phyloP scores from a whole-genome alignment of 345 rosid species.

The Rhodomyrtus tomentosa region DNA sequence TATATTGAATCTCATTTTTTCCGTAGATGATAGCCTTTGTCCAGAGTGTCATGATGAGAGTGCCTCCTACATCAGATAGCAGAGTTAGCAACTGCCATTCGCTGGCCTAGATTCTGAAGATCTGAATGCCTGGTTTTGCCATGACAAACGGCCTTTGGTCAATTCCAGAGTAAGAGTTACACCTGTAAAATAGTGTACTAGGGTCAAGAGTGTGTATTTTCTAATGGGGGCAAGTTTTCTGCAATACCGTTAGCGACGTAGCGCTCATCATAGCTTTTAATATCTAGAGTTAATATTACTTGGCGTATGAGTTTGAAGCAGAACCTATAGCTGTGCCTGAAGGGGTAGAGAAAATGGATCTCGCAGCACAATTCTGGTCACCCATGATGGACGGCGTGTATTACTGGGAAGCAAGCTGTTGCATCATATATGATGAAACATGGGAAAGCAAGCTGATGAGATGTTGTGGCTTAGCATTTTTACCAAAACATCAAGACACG shows the following conservation, averaged over 20 bases:
- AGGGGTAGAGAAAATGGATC: background rate
- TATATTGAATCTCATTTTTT: background rate
- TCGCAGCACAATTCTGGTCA: background rate
- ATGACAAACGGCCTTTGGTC: background rate
- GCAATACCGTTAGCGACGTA: background rate
- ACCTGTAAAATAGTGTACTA: background rate
- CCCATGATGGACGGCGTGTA: background rate
- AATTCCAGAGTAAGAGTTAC: background rate
- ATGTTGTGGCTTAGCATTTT: background rate
- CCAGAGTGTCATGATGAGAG: slow-evolving; percentile 71
- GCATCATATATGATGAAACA: background rate
- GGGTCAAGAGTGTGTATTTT: background rate
- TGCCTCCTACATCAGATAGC: slow-evolving; percentile 30
- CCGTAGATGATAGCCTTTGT: slow-evolving; percentile 57
- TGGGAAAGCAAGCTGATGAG: background rate
- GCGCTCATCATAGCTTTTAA: background rate
- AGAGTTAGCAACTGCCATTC: slow-evolving; percentile 2
- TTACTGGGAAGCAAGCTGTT: background rate
- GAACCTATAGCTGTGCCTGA: background rate
- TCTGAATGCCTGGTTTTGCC: background rate
- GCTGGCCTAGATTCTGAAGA: background rate
- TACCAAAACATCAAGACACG: background rate
- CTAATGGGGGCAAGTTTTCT: background rate
- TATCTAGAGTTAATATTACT: background rate
- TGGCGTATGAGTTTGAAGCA: background rate